Conservation (phyloP, 305 asterid species). For the Fraxinus sp. region DNA sequence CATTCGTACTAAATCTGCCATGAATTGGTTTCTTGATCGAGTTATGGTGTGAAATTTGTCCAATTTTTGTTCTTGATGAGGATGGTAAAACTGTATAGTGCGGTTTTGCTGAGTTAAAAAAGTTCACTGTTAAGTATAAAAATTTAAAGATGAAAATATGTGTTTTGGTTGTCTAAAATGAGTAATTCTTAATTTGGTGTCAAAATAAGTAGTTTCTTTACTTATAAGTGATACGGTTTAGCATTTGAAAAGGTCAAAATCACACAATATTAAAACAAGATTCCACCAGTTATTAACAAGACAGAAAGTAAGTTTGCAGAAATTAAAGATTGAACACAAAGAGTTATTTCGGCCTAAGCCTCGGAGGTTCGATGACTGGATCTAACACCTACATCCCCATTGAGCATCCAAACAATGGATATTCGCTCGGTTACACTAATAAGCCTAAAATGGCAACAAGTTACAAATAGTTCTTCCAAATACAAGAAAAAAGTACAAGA, state of each 20-base stretch:
- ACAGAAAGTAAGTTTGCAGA: no score
- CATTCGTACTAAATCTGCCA: slow-evolving; percentile 4
- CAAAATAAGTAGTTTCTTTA: neutral
- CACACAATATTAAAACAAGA: no score
- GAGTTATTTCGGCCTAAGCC: no score
- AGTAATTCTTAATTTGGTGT: neutral
- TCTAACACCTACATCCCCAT: no score
- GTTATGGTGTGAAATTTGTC: slow-evolving; percentile 23
- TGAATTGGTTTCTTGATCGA: slow-evolving; percentile 25
- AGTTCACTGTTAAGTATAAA: neutral
- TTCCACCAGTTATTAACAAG: no score
- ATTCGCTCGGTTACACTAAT: no score
- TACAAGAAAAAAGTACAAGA: no score
- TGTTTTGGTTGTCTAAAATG: neutral
- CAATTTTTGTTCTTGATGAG: slow-evolving; percentile 21
- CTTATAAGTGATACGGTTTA: neutral
- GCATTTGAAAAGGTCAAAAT: neutral
- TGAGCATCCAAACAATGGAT: no score
- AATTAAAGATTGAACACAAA: no score
- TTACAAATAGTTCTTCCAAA: no score
- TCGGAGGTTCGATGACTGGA: no score
- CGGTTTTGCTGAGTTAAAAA: neutral
- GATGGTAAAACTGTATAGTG: neutral
- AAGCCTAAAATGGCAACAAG: no score
- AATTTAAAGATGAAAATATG: neutral